Evolutionary conservation across 2,329 filamentous ascomycete genomes (phyloP).

Genomic region (Paracamarosporium sp.): DNA sequence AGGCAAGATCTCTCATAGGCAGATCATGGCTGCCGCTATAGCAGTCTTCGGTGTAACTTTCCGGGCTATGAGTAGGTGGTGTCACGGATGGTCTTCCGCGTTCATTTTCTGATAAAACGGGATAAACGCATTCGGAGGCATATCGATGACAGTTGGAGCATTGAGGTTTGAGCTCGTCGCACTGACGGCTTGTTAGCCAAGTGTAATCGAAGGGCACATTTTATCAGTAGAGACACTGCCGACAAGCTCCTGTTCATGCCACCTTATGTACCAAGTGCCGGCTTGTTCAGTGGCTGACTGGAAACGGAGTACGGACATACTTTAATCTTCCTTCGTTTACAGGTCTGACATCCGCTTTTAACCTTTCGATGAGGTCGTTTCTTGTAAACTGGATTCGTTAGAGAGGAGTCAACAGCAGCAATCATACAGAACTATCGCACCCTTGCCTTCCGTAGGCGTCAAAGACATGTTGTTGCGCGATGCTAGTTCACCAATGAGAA

Average conservation of each 20-base stretch:
- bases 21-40: not conserved
- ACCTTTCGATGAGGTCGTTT: slow-evolving; percentile 21
- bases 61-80: slow-evolving; percentile 9
- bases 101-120: slow-evolving; percentile 8
- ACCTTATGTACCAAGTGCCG: not conserved
- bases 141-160: slow-evolving; percentile 25
- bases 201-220: too few species aligned
- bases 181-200: slow-evolving; percentile 14
- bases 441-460: not conserved
- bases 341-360: slow-evolving; percentile 20
- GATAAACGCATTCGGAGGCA: slow-evolving; percentile 21
- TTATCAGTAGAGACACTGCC: not conserved
- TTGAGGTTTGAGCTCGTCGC: slow-evolving; percentile 25
- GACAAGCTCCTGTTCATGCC: not conserved
- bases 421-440: not conserved
- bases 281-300: not conserved
- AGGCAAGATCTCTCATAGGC: slow-evolving; percentile 6
- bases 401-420: not conserved
- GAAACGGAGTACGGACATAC: not conserved
- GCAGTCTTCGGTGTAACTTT: slow-evolving; percentile 13
- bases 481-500: not conserved
- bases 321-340: slow-evolving; percentile 24
- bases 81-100: slow-evolving; percentile 8
- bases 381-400: slow-evolving; percentile 15
- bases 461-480: not conserved